Evolutionary conservation across 2,329 filamentous ascomycete species (phyloP).

Genomic region (Aspergillus sp.): DNA sequence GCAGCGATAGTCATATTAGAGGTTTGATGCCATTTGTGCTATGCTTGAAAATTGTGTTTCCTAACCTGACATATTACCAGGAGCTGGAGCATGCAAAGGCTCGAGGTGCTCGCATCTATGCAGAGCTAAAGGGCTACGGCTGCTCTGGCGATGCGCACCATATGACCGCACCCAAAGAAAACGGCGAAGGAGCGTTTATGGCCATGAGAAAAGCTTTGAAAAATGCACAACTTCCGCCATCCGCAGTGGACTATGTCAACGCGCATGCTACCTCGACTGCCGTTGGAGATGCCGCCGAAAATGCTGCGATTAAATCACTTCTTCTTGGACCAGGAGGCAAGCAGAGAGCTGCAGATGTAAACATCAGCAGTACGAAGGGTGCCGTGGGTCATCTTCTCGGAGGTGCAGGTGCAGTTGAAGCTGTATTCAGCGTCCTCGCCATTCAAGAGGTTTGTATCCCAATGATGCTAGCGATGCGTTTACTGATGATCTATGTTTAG

Average conservation of each 20-base stretch:
- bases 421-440: slow-evolving; percentile 76
- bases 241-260: slow-evolving; percentile 82
- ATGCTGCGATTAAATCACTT: slow-evolving; percentile 70
- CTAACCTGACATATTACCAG: slow-evolving; percentile 25
- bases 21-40: slow-evolving; percentile 29
- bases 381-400: slow-evolving; percentile 88
- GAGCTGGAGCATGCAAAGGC: slow-evolving; percentile 81
- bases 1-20: slow-evolving; percentile 85
- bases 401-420: slow-evolving; percentile 85
- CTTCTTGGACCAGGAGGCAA: slow-evolving; percentile 71
- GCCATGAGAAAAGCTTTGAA: slow-evolving; percentile 82
- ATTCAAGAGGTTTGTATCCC: slow-evolving; percentile 63
- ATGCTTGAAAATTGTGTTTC: not conserved
- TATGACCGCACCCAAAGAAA: slow-evolving; percentile 81
- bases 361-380: slow-evolving; percentile 90
- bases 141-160: slow-evolving; percentile 88
- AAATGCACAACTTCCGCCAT: slow-evolving; percentile 65
- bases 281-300: slow-evolving; percentile 85
- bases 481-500: slow-evolving; percentile 40
- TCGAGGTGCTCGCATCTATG: slow-evolving; percentile 77
- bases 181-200: slow-evolving; percentile 74
- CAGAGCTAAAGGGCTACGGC: slow-evolving; percentile 84
- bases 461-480: not conserved
- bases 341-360: slow-evolving; percentile 58
- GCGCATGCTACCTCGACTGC: slow-evolving; percentile 88